Evolutionary conservation across 1,284 basidiomycete species (phyloP).

Genomic region (Leccinum pallidistipes): DNA sequence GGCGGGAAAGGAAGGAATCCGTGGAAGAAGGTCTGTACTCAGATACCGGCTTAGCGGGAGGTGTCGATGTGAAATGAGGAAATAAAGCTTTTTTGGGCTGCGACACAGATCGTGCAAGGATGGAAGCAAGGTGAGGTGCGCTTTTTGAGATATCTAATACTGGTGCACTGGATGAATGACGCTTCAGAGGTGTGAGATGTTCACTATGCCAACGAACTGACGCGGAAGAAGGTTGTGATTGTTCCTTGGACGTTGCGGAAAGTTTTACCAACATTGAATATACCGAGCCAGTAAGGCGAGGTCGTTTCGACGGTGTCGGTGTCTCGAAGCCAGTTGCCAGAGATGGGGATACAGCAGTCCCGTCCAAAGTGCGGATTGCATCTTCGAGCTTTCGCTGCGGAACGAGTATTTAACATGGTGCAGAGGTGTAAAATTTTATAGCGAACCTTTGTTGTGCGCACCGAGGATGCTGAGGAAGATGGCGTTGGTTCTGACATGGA

Average conservation of each 20-base stretch:
- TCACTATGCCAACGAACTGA: slow-evolving; percentile 33
- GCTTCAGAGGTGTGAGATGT: slow-evolving; percentile 15
- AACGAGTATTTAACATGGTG: not conserved
- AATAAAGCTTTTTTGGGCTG: slow-evolving; percentile 40
- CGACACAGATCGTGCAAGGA: slow-evolving; percentile 60
- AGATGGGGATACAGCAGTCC: slow-evolving; percentile 46
- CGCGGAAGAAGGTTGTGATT: slow-evolving; percentile 30
- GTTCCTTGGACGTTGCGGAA: slow-evolving; percentile 56
- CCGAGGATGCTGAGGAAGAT: slow-evolving; percentile 22
- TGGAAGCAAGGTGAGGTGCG: slow-evolving; percentile 67
- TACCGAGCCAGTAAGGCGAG: slow-evolving; percentile 55
- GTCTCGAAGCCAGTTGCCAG: slow-evolving; percentile 28
- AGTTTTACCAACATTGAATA: slow-evolving; percentile 78
- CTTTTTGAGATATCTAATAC: slow-evolving; percentile 46
- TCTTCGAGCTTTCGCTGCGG: slow-evolving; percentile 71
- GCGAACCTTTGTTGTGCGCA: slow-evolving; percentile 35
- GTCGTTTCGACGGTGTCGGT: slow-evolving; percentile 52
- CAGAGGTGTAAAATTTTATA: not conserved
- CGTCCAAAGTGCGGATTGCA: slow-evolving; percentile 64
- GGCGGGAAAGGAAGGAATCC: slow-evolving; percentile 65
- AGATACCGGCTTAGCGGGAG: slow-evolving; percentile 39
- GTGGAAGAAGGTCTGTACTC: slow-evolving; percentile 79
- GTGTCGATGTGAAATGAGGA: slow-evolving; percentile 28
- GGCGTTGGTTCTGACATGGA: slow-evolving; percentile 13
- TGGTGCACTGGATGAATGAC: slow-evolving; percentile 8